phyloP scores from a whole-genome alignment of 352 stramenopile genomes.

The Pythium oligandrum region DNA sequence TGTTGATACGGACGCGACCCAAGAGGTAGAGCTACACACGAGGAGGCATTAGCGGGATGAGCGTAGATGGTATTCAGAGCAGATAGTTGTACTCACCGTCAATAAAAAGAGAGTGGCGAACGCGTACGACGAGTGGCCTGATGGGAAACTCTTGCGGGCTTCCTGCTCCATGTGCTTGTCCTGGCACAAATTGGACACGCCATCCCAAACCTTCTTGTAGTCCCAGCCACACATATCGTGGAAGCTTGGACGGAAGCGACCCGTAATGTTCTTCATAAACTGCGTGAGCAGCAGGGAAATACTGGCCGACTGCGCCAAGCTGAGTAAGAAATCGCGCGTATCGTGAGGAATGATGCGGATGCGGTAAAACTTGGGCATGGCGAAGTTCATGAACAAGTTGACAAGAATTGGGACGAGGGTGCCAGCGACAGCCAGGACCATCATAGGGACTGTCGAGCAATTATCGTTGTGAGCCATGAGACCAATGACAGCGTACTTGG shows the following conservation, averaged over 20 bases:
- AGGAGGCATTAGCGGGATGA: no score
- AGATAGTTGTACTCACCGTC: conserved; percentile 25
- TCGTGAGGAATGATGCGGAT: conserved; percentile 56
- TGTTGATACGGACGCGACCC: conserved; percentile 56
- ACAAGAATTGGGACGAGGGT: conserved; percentile 30
- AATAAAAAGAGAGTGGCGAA: conserved; percentile 72
- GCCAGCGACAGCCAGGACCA: conserved; percentile 31
- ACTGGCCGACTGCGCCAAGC: conserved; percentile 41
- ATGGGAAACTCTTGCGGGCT: conserved; percentile 68
- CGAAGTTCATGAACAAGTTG: conserved; percentile 56
- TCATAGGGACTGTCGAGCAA: conserved; percentile 28
- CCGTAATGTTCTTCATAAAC: conserved; percentile 64
- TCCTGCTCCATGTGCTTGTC: conserved; percentile 43
- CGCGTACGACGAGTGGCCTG: conserved; percentile 67
- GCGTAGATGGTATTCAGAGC: no score
- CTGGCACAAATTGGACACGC: conserved; percentile 53
- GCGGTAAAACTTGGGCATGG: conserved; percentile 40
- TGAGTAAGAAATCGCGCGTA: conserved; percentile 69
- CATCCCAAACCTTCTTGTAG: conserved; percentile 60
- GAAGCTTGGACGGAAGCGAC: conserved; percentile 69
- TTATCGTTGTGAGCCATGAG: no score
- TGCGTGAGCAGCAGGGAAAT: conserved; percentile 58
- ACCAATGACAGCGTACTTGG: no score
- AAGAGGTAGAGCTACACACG: conserved; percentile 59
- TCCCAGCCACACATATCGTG: conserved; percentile 78